Evolutionary conservation across 345 rosid genomes (phyloP).

Genomic region (Linum usitatissimum): DNA sequence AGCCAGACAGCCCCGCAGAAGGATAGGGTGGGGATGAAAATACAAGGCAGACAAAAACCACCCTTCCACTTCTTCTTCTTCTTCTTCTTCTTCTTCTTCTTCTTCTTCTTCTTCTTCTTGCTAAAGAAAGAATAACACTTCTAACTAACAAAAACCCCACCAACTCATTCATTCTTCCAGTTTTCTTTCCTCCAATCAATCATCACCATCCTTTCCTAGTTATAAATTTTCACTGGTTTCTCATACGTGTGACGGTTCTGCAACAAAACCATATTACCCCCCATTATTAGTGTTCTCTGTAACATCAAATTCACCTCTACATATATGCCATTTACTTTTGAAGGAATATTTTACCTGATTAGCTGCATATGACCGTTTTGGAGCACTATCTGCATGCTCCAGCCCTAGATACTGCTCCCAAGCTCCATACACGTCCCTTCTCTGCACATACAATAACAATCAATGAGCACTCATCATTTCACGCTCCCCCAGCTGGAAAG

Average conservation of each 20-base stretch:
- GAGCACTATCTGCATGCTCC: conserved; percentile 8
- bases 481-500: no score
- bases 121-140: no score
- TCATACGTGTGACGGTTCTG: conserved; percentile 62
- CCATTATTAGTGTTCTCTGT: background rate
- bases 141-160: no score
- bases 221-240: conserved; percentile 72
- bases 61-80: no score
- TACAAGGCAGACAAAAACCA: no score
- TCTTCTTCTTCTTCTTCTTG: no score
- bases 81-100: no score
- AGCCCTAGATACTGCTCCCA: conserved; percentile 11
- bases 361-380: conserved; percentile 8
- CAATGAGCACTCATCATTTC: background rate
- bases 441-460: background rate
- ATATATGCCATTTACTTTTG: background rate
- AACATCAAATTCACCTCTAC: background rate
- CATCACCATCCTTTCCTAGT: conserved; percentile 21
- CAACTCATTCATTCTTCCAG: no score
- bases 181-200: no score
- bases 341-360: conserved; percentile 1
- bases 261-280: conserved; percentile 6
- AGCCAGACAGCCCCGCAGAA: no score
- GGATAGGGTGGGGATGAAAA: no score
- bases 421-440: conserved; percentile 11